A percentile compares a stretch with the other conserved stretches of the same genome.
Conservation (phyloP, 331 rosid species). For the Rhamnella rubrinervis region DNA sequence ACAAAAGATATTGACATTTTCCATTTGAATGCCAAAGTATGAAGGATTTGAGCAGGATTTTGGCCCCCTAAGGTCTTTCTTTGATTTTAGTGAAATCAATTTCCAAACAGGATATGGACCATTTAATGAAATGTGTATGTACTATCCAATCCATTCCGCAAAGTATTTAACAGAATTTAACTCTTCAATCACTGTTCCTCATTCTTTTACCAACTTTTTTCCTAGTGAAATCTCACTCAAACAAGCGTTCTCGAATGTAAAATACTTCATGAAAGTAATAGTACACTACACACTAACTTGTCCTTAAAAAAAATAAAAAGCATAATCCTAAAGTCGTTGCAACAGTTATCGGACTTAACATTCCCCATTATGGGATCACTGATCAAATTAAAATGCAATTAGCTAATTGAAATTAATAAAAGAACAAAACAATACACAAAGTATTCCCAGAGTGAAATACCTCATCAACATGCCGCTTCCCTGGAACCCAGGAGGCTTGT, state of each 20-base stretch:
- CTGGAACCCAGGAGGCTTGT: constrained; percentile 47
- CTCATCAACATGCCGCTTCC: constrained; percentile 68
- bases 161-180: neutral
- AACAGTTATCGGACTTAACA: neutral
- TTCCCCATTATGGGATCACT: neutral
- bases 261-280: too few relatives aligned
- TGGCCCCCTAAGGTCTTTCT: too few relatives aligned
- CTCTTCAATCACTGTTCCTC: neutral
- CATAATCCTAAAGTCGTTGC: neutral
- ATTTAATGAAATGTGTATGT: too few relatives aligned
- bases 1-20: neutral
- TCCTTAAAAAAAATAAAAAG: too few relatives aligned
- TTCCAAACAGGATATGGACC: too few relatives aligned
- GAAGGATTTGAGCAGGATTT: neutral
- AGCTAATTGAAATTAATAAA: neutral
- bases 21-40: neutral
- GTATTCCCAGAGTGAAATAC: constrained; percentile 35
- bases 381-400: constrained; percentile 7
- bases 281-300: too few relatives aligned
- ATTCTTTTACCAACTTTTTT: neutral
- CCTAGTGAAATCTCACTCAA: neutral
- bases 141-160: neutral
- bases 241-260: neutral
- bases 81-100: too few relatives aligned
- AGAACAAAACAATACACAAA: neutral